Base-by-base conservation (phyloP, 257 asterid genomes). In the Lantana camara region DNA sequence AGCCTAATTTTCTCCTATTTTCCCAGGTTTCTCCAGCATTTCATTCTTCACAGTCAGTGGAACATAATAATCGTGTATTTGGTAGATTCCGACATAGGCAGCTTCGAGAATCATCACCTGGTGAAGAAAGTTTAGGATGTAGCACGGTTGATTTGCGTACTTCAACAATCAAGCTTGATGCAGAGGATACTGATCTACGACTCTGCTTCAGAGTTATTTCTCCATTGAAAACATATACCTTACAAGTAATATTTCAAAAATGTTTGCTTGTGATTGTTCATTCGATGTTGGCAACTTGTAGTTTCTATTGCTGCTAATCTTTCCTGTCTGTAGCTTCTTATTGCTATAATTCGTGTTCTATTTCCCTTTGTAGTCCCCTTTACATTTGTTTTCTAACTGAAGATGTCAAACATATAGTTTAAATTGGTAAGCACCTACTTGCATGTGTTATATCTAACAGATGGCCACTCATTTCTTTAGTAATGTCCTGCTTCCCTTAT, bases 191-290 rank as follows among this genome's bases (percentile, higher is more conserved):
- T 60, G 97, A 93, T 78, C 72, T 93, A 72, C 86, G 97, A 69
- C 85, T 93, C 16, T 93, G 99, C 83, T 93, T 93, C 87, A 78
- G 99, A 77, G 79, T 93, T 70, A 93, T 93, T 67, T 93, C 99
- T 19, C 99, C 99, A 30, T 67, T 72, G 23, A 86, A 90, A 78
- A 82, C 92, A 47, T 90, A 80, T 69, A 93, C 97, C 27, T 80
- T 93, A 72, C 97, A 88, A 96, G 98, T 87, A 79, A 62, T 65
- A 22, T 34, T 58, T 62, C 51, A 42, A 62, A 54, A 47, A 32
- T 64, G 55, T 27, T 72, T 73, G 37, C 55, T 46, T 67, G 15
- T 57, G 21, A 57, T 40, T 47, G 40, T 45, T 66, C 46, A 5
- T 40, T 53, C 12, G 24, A 40, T 56, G 63, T 44, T 76, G 30